phyloP scores from a whole-genome alignment of 352 stramenopile genomes.

The Aphanomyces euteiches region DNA sequence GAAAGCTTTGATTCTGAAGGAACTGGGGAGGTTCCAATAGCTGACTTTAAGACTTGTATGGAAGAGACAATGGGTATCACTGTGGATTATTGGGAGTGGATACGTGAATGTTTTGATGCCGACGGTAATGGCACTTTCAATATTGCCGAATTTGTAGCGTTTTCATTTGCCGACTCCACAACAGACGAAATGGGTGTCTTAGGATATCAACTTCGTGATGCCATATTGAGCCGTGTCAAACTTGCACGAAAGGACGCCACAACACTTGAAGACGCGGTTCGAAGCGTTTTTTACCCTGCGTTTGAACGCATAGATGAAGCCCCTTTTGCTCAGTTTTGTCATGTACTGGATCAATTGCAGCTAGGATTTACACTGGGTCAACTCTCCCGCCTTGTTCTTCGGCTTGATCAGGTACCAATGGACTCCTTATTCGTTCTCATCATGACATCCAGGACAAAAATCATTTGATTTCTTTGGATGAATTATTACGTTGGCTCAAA shows the following conservation, averaged over 20 bases:
- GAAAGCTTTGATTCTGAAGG: constrained; percentile 50
- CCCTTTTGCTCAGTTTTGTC: constrained; percentile 40
- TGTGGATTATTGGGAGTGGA: constrained; percentile 42
- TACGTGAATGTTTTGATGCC: constrained; percentile 53
- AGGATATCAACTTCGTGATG: constrained; percentile 44
- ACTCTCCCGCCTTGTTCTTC: constrained; percentile 49
- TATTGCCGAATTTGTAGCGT: constrained; percentile 72
- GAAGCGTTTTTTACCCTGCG: constrained; percentile 47
- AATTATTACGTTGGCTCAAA: constrained; percentile 64
- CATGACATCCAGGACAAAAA: constrained; percentile 38
- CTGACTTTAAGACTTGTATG: constrained; percentile 53
- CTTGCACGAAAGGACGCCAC: constrained; percentile 37
- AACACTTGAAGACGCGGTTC: constrained; percentile 52
- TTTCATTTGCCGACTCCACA: constrained; percentile 40
- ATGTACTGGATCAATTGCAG: constrained; percentile 39
- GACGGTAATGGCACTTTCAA: constrained; percentile 43
- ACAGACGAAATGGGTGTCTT: constrained; percentile 49
- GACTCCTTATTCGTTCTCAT: background rate
- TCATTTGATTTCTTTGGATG: constrained; percentile 57
- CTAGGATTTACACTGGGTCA: constrained; percentile 47
- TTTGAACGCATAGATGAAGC: constrained; percentile 35
- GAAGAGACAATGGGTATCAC: constrained; percentile 42
- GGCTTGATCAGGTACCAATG: constrained; percentile 41
- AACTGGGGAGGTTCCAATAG: constrained; percentile 51
- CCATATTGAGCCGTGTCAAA: constrained; percentile 43